Conservation (phyloP, 2,329 filamentous ascomycete genomes). For the Curvularia sp. region DNA sequence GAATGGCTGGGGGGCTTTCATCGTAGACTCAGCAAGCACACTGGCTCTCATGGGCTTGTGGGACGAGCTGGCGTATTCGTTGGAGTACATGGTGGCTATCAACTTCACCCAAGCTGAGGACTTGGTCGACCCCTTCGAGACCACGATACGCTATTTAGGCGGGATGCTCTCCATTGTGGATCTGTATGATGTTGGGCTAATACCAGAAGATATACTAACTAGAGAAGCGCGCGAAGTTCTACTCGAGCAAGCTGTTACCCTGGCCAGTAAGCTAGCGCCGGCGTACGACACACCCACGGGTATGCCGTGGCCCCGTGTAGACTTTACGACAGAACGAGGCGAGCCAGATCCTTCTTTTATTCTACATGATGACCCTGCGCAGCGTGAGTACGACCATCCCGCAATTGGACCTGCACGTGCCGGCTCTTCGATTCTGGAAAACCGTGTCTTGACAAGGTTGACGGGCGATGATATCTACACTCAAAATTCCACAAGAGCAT, state of each 20-base stretch:
- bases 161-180: constrained; percentile 52
- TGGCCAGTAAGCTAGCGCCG: constrained; percentile 50
- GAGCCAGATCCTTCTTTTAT: constrained; percentile 41
- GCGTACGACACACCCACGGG: constrained; percentile 53
- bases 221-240: constrained; percentile 43
- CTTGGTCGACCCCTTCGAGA: constrained; percentile 54
- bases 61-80: constrained; percentile 51
- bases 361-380: constrained; percentile 39
- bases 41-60: constrained; percentile 54
- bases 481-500: constrained; percentile 53
- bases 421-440: constrained; percentile 56
- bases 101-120: constrained; percentile 47
- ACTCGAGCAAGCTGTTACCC: constrained; percentile 48
- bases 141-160: constrained; percentile 53
- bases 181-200: constrained; percentile 52
- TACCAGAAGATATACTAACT: constrained; percentile 45
- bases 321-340: constrained; percentile 50
- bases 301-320: constrained; percentile 56
- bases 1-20: constrained; percentile 55
- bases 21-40: constrained; percentile 53
- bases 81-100: constrained; percentile 51
- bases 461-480: constrained; percentile 53
- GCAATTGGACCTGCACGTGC: constrained; percentile 53
- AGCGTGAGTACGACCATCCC: constrained; percentile 46
- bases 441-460: constrained; percentile 51